Conservation (phyloP, 345 rosid species). For the Geranium brycei region DNA sequence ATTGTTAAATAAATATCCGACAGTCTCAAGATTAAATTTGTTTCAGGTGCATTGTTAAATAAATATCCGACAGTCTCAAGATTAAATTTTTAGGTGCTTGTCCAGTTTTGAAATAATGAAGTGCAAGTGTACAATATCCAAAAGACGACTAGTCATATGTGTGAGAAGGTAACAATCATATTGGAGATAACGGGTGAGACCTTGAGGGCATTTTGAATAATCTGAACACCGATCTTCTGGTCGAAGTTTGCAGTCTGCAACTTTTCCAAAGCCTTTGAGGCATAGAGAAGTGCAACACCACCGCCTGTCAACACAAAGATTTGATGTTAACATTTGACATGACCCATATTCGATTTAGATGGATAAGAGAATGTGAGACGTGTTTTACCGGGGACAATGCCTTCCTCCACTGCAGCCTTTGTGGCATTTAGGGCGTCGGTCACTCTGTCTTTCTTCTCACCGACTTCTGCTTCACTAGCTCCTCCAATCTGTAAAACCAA, state of each 20-base stretch:
- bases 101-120: no score
- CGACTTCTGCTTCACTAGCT: conserved; percentile 88
- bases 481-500: conserved; percentile 74
- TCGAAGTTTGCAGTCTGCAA: conserved; percentile 77
- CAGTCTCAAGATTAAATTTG: no score
- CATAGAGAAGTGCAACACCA: conserved; percentile 89
- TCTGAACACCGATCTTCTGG: conserved; percentile 89
- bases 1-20: no score
- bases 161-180: no score
- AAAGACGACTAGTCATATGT: no score
- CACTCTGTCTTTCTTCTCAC: conserved; percentile 91
- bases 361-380: not conserved
- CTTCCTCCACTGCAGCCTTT: conserved; percentile 98
- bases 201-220: conserved; percentile 92
- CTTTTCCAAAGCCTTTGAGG: conserved; percentile 75
- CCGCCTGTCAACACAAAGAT: conserved; percentile 40
- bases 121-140: no score
- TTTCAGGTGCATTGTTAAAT: no score
- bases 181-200: conserved; percentile 18
- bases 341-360: not conserved
- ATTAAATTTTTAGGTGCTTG: no score
- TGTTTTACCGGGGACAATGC: conserved; percentile 74
- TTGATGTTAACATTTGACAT: not conserved
- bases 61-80: no score
- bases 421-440: conserved; percentile 96